phyloP scores from a whole-genome alignment of 495 filamentous ascomycete species.

The Neurospora sp. region DNA sequence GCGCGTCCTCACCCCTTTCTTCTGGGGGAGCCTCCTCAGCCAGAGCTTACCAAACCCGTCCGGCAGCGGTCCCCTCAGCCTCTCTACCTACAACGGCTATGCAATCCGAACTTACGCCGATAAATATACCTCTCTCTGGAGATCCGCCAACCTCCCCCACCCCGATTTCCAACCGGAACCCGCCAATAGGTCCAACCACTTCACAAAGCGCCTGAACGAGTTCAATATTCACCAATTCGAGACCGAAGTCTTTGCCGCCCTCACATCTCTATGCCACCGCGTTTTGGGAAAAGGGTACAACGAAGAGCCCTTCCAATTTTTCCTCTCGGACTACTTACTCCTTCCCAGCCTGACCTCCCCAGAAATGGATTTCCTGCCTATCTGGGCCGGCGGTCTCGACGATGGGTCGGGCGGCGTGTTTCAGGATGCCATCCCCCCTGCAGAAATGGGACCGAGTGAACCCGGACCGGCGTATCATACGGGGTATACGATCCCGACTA shows the following conservation, averaged over 20 bases:
- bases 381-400: slow-evolving; percentile 38
- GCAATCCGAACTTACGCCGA: background rate
- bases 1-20: slow-evolving; percentile 19
- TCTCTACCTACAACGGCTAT: background rate
- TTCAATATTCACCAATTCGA: background rate
- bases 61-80: background rate
- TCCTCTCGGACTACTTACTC: slow-evolving; percentile 21
- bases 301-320: slow-evolving; percentile 11
- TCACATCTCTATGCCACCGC: background rate
- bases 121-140: background rate
- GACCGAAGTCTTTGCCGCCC: background rate
- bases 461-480: slow-evolving; percentile 37
- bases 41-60: background rate
- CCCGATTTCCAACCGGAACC: background rate
- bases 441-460: slow-evolving; percentile 31
- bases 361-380: slow-evolving; percentile 33
- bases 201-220: background rate
- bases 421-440: slow-evolving; percentile 24
- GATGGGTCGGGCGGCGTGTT: slow-evolving; percentile 39
- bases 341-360: slow-evolving; percentile 22
- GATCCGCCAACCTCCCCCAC: background rate
- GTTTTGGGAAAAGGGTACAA: background rate
- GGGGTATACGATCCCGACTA: slow-evolving; percentile 21
- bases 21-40: slow-evolving; percentile 18
- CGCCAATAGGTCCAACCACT: background rate